Evolutionary conservation across 345 rosid species (phyloP).

Genomic region (Dovyalis caffra): DNA sequence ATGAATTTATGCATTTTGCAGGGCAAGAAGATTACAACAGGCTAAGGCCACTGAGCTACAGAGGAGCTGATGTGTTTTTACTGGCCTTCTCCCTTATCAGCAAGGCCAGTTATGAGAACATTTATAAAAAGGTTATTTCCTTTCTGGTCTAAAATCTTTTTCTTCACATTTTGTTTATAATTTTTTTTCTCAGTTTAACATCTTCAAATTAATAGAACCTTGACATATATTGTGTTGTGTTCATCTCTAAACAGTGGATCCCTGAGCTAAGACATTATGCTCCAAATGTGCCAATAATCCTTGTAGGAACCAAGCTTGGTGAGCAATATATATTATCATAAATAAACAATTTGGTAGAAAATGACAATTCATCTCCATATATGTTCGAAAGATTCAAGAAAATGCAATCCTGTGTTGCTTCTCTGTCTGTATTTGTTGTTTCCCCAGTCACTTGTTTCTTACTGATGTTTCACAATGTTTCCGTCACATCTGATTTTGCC

Average conservation of each 20-base stretch:
- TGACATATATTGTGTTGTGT: not conserved
- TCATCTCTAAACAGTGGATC: conserved; percentile 52
- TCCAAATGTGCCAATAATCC: conserved; percentile 70
- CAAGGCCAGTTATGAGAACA: conserved; percentile 79
- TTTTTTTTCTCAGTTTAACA: not conserved
- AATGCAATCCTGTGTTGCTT: no score
- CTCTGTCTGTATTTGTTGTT: no score
- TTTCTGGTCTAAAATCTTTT: not conserved
- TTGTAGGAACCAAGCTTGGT: conserved; percentile 84
- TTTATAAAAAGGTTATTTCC: conserved; percentile 57
- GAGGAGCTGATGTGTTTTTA: conserved; percentile 87
- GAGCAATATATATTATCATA: not conserved
- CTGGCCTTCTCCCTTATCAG: conserved; percentile 75
- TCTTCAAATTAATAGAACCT: not conserved
- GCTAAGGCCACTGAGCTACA: conserved; percentile 76
- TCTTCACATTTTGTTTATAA: no score
- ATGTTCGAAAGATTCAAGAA: no score
- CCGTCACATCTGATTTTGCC: not conserved
- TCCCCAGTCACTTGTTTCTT: no score
- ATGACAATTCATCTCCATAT: no score
- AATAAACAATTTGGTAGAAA: no score
- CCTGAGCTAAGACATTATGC: conserved; percentile 78
- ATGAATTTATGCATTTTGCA: conserved; percentile 49
- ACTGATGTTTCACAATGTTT: no score
- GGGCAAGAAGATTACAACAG: no score